phyloP scores from a whole-genome alignment of 139 green algal species.

The Micromonas pusilla region DNA sequence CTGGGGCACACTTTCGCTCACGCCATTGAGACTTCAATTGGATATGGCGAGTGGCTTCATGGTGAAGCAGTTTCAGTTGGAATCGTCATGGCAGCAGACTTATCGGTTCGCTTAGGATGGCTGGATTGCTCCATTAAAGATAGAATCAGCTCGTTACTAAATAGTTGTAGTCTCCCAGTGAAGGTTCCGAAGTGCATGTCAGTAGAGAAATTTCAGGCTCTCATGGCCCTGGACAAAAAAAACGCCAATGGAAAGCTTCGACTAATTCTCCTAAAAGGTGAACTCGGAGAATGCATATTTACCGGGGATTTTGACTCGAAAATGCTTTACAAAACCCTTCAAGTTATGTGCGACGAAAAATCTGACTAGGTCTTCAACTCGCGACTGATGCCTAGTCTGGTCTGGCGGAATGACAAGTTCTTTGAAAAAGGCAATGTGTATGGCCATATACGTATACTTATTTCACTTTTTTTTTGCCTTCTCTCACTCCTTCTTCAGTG shows the following conservation, averaged over 20 bases:
- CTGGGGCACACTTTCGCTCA: constrained; percentile 98
- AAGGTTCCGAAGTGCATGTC: constrained; percentile 64
- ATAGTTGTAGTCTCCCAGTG: constrained; percentile 59
- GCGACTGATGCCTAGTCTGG: not conserved
- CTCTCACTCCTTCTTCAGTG: not conserved
- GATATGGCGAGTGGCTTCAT: constrained; percentile 75
- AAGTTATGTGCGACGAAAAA: constrained; percentile 54
- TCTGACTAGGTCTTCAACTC: not conserved
- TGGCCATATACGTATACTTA: not conserved
- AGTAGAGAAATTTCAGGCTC: constrained; percentile 62
- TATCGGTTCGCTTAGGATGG: constrained; percentile 83
- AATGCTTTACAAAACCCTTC: constrained; percentile 77
- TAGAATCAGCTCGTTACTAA: constrained; percentile 59
- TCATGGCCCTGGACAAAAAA: constrained; percentile 99
- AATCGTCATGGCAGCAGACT: constrained; percentile 91
- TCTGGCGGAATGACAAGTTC: not conserved
- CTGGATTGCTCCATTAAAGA: constrained; percentile 70
- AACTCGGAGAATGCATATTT: constrained; percentile 84
- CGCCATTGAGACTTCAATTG: constrained; percentile 82
- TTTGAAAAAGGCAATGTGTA: not conserved
- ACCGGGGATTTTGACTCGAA: constrained; percentile 82
- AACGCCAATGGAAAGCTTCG: constrained; percentile 77
- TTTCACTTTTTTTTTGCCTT: not conserved
- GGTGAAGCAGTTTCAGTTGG: constrained; percentile 91
- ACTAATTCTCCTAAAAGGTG: constrained; percentile 87